Base-by-base conservation (phyloP, 164 flowering plant species). In the Taxillus chinensis region DNA sequence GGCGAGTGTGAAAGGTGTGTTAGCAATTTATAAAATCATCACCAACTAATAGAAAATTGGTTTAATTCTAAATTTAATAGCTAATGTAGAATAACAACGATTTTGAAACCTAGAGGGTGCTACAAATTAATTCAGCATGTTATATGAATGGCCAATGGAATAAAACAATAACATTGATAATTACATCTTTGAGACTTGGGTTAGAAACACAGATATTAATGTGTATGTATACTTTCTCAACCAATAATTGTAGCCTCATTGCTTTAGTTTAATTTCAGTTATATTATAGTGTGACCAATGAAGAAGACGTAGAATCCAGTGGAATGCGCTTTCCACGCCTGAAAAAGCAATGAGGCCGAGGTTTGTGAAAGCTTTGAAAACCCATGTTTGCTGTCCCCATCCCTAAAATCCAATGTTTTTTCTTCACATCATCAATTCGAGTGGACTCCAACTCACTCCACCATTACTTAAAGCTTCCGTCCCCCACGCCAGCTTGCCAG, bases 291-390 rank as follows among this genome's bases (percentile, higher is more conserved):
- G 51, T 11, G 51, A 48, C 51, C 51, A 48, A 11, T 48, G 46
- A 48, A 8, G 51, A 43, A 6, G 51, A 14, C 13, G 9, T 48
- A 14, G 51, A 48, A 8, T 48, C 51, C 12, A 48, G 51, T 48
- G 51, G 51, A 48, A 3, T 48, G 12, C 51, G 12, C 51, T 48
- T 48, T 48, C 51, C 51, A 48, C 51, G 51, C 12, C 7, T 48
- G 51, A 48, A 48, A 48, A 14, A 2, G 51, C 27, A 27, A 27
- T 27, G 27, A 27, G 27, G 27, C 51, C 7, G 9, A 48, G 51
- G 51, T 48, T 48, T 48, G 51, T 48, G 51, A 48, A 48, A 48
- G 51, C 51, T 48, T 48, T 11, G 51, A 48, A 48, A 48, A 48
- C 12, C 51, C 51, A 48, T 48, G 51, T 43, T 27, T 27, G 27